Conservation (phyloP, 345 rosid species). For the Gossypium turneri region DNA sequence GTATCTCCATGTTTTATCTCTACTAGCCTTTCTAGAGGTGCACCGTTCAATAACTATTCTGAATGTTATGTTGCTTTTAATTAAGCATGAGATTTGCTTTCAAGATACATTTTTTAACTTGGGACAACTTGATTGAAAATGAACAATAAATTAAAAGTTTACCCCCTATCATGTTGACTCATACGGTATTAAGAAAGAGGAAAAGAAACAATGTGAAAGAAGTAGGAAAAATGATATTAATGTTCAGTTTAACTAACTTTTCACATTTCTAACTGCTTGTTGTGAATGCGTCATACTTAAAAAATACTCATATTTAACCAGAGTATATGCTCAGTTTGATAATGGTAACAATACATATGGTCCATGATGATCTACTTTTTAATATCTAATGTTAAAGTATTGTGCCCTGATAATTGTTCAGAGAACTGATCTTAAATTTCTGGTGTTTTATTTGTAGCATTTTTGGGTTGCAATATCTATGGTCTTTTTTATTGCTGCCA, state of each 20-base stretch:
- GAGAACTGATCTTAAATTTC: slow-evolving; percentile 22
- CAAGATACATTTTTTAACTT: background rate
- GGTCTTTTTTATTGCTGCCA: slow-evolving; percentile 91
- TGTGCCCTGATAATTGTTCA: background rate
- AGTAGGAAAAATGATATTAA: background rate
- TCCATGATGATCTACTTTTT: background rate
- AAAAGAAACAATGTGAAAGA: background rate
- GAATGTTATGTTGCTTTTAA: background rate
- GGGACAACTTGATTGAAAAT: background rate
- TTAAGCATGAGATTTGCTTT: background rate
- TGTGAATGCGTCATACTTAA: background rate
- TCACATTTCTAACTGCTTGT: background rate
- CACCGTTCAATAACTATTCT: background rate
- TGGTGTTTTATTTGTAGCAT: slow-evolving; percentile 51
- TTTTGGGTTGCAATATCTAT: slow-evolving; percentile 91
- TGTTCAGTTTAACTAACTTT: background rate
- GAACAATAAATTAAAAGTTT: background rate
- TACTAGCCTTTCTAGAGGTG: background rate
- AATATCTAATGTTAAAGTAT: background rate
- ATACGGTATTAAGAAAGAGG: background rate
- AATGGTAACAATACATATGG: background rate
- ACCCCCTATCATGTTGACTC: too few species aligned
- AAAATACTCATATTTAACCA: background rate
- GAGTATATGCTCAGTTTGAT: background rate
- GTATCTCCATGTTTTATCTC: background rate